These are phyloP conservation scores for Fusarium secorum DNA, from an alignment of 2,329 filamentous ascomycete species.

Conservation along the genomic window DNA sequence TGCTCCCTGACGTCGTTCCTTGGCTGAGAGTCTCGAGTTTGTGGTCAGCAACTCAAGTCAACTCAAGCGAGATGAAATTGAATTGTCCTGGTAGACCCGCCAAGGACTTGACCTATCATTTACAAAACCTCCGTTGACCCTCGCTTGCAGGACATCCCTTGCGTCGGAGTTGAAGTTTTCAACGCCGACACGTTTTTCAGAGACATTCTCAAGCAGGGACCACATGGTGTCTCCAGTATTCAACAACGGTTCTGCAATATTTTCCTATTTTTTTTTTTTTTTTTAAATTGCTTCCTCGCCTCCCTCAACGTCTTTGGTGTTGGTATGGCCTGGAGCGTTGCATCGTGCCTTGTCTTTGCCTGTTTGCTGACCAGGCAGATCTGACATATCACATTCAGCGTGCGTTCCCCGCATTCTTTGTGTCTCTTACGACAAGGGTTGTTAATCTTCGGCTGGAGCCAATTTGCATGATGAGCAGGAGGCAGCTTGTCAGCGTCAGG, in stretches of 20 bases:
- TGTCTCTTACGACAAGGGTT: constrained; percentile 6
- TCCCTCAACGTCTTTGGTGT: constrained; percentile 10
- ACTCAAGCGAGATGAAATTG: constrained; percentile 14
- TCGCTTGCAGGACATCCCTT: constrained; percentile 8
- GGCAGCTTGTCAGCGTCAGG: constrained; percentile 23
- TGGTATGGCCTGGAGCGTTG: constrained; percentile 25
- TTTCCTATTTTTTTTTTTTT: no score
- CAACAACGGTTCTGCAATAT: constrained; percentile 6
- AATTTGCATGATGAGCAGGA: constrained; percentile 4
- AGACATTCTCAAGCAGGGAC: constrained; percentile 29
- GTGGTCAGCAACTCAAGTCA: not conserved
- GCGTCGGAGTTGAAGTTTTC: not conserved
- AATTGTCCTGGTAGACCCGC: not conserved
- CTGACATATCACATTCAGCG: constrained; percentile 35
- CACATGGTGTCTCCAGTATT: constrained; percentile 20
- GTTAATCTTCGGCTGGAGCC: constrained; percentile 22
- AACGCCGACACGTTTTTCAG: constrained; percentile 30
- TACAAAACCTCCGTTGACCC: not conserved
- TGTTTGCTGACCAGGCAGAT: constrained; percentile 26
- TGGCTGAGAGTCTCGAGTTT: not conserved
- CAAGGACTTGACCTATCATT: constrained; percentile 5
- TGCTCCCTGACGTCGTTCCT: constrained; percentile 15
- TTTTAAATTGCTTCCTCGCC: constrained; percentile 4
- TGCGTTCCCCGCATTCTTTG: constrained; percentile 39
- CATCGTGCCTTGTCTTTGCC: constrained; percentile 37